A percentile compares a stretch with the other conserved stretches of the same genome.
phyloP scores from a whole-genome alignment of 306 rosid genomes.

The Castanea mollissima region DNA sequence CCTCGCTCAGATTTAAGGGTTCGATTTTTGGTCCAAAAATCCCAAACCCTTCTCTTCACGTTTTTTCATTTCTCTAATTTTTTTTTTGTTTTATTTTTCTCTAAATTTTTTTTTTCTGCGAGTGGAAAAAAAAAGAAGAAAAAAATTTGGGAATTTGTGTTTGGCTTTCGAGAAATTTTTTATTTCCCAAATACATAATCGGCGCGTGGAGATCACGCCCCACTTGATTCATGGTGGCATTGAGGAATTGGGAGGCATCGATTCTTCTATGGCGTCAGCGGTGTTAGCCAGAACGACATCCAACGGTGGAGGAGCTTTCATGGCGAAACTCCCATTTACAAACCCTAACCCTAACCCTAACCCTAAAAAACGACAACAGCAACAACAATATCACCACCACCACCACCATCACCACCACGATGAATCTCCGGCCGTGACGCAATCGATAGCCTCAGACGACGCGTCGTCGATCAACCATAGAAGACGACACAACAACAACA shows the following conservation, averaged over 20 bases:
- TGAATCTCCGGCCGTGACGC: conserved; percentile 46
- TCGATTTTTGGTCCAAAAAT: conserved; percentile 11
- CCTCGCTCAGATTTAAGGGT: conserved; percentile 78
- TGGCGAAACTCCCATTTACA: conserved; percentile 78
- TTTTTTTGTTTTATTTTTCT: not conserved
- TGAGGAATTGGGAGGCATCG: conserved; percentile 27
- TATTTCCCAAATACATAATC: too few species aligned
- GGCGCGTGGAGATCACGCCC: conserved; percentile 28
- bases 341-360: conserved; percentile 68
- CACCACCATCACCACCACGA: not conserved
- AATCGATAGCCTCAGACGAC: conserved; percentile 73
- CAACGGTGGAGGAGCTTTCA: conserved; percentile 73
- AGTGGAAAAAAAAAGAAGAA: too few species aligned
- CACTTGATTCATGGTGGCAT: conserved; percentile 40
- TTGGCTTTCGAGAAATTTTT: too few species aligned
- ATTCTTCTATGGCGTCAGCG: conserved; percentile 69
- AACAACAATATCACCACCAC: not conserved
- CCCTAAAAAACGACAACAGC: conserved; percentile 42
- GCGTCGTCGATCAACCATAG: conserved; percentile 80
- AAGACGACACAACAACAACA: conserved; percentile 6
- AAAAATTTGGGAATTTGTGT: not conserved
- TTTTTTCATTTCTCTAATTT: not conserved
- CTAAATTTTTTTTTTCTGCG: not conserved
- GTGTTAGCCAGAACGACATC: conserved; percentile 66
- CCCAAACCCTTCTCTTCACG: conserved; percentile 45